Evolutionary conservation across 352 stramenopile genomes (phyloP).

Genomic region (Phytophthora aleatoria): DNA sequence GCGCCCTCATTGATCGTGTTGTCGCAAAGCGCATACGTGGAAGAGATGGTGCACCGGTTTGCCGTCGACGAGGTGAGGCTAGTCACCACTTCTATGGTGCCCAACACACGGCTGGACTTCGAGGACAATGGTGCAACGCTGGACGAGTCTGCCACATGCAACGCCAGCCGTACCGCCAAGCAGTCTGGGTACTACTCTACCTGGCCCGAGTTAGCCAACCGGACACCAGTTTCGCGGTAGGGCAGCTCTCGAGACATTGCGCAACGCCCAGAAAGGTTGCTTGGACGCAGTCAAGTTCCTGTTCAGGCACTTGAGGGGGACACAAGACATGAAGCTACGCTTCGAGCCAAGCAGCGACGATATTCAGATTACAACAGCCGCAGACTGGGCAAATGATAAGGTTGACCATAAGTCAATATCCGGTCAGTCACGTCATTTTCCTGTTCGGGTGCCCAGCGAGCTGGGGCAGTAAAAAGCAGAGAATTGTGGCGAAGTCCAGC

Average conservation of each 20-base stretch:
- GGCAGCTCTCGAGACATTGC: not conserved
- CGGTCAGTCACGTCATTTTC: not conserved
- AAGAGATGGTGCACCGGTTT: constrained; percentile 8
- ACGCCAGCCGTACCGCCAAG: not conserved
- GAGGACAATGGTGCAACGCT: not conserved
- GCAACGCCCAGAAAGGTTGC: not conserved
- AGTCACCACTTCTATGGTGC: not conserved
- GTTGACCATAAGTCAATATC: not conserved
- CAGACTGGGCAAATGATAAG: not conserved
- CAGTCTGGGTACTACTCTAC: not conserved
- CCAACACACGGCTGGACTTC: not conserved
- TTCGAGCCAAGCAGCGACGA: not conserved
- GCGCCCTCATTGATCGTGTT: not conserved
- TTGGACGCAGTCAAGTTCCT: not conserved
- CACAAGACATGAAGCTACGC: not conserved
- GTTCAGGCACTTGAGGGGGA: not conserved
- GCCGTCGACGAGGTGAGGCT: not conserved
- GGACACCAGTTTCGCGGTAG: not conserved
- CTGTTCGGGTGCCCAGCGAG: not conserved
- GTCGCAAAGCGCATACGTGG: not conserved
- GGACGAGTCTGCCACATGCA: not conserved
- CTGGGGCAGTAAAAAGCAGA: not conserved
- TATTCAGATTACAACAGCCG: not conserved
- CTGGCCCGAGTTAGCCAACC: not conserved
- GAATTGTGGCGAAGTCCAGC: not conserved